Base-by-base conservation (phyloP, 1,139 yeast genomes). In the Blastobotrys apis region DNA sequence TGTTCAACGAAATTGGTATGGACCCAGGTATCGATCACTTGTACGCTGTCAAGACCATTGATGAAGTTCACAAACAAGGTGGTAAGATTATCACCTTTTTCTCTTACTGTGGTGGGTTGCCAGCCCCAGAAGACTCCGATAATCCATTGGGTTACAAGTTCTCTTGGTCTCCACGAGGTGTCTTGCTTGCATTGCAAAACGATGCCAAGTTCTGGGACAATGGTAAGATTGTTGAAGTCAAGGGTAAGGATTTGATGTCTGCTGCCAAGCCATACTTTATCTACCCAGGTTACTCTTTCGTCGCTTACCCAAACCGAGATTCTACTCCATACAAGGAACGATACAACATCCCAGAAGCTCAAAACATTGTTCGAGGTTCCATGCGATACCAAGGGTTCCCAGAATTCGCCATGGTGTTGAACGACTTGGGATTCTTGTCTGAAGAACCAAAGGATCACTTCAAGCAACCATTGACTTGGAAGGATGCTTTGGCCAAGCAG, bases 161-260 rank as follows among this genome's bases (percentile, higher is more conserved):
- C 72, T 90, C 97, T 37, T 92, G 98, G 98, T 87, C 97, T 37
- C 88, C 97, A 39, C 82, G 98, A 70, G 98, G 98, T 70, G 97
- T 92, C 37, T 74, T 92, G 63, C 78, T 92, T 61, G 98, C 98
- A 21, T 78, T 92, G 65, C 83, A 95, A 76, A 92, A 92, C 75
- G 74, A 84, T 51, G 98, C 98, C 54, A 81, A 78, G 62, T 90
- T 80, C 74, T 90, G 83, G 80, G 73, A 82, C 69, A 81, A 87
- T 62, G 97, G 97, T 59, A 67, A 86, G 64, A 69, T 87, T 57
- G 95, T 77, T 50, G 78, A 81, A 41, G 82, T 92, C 60, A 74
- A 78, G 50, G 87, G 95, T 44, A 94, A 86, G 66, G 96, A 87
- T 58, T 78, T 92, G 68, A 92, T 92, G 98, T 84, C 86, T 55